These are phyloP conservation scores for Aspergillus biplanus DNA, from an alignment of 495 filamentous ascomycete species.

Conservation along the genomic window DNA sequence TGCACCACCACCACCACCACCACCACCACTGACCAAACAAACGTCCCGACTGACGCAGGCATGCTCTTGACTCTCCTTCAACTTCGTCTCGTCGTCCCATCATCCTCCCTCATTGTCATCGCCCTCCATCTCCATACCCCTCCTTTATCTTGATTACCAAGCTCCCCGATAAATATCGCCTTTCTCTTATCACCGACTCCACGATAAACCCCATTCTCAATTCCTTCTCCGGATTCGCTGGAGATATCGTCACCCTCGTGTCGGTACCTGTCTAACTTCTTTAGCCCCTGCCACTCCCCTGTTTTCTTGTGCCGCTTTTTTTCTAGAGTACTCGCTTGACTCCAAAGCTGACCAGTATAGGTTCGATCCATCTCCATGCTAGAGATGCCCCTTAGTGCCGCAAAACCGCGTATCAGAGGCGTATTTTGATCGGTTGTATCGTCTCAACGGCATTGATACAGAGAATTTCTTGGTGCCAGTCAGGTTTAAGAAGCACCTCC, in stretches of 20 bases:
- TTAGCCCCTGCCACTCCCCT: not conserved
- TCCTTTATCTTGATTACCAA: not conserved
- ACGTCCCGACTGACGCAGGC: too few species aligned
- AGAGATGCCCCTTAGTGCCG: too few species aligned
- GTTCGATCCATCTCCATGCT: not conserved
- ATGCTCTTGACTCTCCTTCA: not conserved
- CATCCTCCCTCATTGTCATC: not conserved
- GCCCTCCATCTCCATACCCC: not conserved
- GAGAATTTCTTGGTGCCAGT: too few species aligned
- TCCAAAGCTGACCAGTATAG: not conserved
- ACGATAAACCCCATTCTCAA: constrained; percentile 13
- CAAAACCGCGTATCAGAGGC: not conserved
- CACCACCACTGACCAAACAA: too few species aligned
- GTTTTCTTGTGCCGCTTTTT: constrained; percentile 2
- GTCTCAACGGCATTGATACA: too few species aligned
- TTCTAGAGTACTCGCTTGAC: not conserved
- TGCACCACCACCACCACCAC: too few species aligned
- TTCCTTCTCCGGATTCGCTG: constrained; percentile 14
- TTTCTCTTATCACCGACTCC: constrained; percentile 16
- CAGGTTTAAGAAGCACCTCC: too few species aligned
- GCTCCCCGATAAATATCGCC: not conserved
- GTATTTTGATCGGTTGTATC: not conserved
- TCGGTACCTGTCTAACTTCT: not conserved
- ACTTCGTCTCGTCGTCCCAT: not conserved
- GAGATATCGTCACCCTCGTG: constrained; percentile 16